Percentiles rank a stretch among this genome's conserved stretches.
phyloP scores from a whole-genome alignment of 2,329 filamentous ascomycete species.

The Pseudomassariella vexata region DNA sequence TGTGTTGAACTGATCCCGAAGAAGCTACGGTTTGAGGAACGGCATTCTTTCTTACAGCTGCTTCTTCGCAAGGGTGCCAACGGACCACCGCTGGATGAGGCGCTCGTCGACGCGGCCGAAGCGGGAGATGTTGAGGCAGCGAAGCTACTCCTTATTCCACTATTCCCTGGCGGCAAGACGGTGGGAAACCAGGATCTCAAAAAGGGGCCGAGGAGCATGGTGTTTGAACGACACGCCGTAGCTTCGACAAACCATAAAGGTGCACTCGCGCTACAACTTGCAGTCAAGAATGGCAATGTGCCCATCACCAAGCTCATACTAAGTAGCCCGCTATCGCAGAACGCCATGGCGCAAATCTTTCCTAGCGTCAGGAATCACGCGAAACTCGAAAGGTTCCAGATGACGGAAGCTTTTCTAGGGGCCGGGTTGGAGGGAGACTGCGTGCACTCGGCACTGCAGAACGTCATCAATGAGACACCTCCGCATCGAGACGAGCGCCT shows the following conservation, averaged over 20 bases:
- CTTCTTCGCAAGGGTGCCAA: conserved; percentile 46
- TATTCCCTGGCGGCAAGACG: conserved; percentile 32
- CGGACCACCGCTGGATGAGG: conserved; percentile 40
- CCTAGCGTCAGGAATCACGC: conserved; percentile 39
- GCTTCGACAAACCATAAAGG: conserved; percentile 48
- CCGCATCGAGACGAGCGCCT: conserved; percentile 43
- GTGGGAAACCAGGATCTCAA: conserved; percentile 19
- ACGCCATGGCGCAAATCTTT: conserved; percentile 44
- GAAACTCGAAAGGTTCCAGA: conserved; percentile 35
- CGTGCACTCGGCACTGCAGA: conserved; percentile 44
- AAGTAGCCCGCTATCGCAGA: conserved; percentile 33
- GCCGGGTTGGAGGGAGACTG: conserved; percentile 39
- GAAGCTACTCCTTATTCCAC: conserved; percentile 42
- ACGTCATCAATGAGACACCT: conserved; percentile 43
- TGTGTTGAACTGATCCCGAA: conserved; percentile 45
- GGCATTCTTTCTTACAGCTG: conserved; percentile 36
- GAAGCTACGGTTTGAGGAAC: conserved; percentile 37
- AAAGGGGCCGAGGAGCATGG: conserved; percentile 22
- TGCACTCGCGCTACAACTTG: conserved; percentile 44
- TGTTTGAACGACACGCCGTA: conserved; percentile 37
- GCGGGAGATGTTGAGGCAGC: conserved; percentile 40
- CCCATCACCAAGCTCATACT: conserved; percentile 41
- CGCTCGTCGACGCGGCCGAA: conserved; percentile 43
- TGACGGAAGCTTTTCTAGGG: conserved; percentile 44
- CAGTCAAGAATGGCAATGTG: conserved; percentile 38